Evolutionary conservation across 768 basidiomycete genomes (phyloP).

Genomic region (Mycena filopes): DNA sequence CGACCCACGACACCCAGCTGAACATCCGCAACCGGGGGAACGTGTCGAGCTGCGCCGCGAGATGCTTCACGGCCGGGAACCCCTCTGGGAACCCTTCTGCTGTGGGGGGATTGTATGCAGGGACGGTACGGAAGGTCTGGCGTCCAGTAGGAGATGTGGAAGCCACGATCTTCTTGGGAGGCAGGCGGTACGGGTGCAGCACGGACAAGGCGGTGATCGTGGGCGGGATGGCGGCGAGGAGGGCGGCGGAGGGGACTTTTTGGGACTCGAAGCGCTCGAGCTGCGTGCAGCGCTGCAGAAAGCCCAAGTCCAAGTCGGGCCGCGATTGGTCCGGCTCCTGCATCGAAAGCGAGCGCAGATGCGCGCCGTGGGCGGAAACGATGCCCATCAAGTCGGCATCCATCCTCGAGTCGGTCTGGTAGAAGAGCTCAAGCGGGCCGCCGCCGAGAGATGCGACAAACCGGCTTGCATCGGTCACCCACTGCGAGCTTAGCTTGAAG

Average conservation of each 20-base stretch:
- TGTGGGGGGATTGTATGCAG: no score
- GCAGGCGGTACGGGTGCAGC: neutral
- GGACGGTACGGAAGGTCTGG: no score
- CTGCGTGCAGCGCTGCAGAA: neutral
- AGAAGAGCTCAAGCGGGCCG: neutral
- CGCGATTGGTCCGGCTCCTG: neutral
- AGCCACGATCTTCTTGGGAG: no score
- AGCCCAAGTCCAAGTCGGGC: neutral
- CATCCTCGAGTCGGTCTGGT: no score
- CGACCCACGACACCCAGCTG: neutral
- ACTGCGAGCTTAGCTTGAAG: neutral
- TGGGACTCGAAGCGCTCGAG: conserved; percentile 5
- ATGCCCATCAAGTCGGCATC: no score
- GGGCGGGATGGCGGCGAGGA: neutral
- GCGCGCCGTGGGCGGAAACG: neutral
- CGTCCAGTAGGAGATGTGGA: no score
- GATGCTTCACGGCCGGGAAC: neutral
- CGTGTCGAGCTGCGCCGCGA: neutral
- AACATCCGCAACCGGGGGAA: neutral
- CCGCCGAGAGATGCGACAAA: neutral
- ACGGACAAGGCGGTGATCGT: neutral
- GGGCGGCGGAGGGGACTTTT: neutral
- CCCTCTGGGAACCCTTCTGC: no score
- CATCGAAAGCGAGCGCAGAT: neutral
- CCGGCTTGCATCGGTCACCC: neutral